phyloP scores from a whole-genome alignment of 2,329 filamentous ascomycete species.

The Xylariaceae sp. region DNA sequence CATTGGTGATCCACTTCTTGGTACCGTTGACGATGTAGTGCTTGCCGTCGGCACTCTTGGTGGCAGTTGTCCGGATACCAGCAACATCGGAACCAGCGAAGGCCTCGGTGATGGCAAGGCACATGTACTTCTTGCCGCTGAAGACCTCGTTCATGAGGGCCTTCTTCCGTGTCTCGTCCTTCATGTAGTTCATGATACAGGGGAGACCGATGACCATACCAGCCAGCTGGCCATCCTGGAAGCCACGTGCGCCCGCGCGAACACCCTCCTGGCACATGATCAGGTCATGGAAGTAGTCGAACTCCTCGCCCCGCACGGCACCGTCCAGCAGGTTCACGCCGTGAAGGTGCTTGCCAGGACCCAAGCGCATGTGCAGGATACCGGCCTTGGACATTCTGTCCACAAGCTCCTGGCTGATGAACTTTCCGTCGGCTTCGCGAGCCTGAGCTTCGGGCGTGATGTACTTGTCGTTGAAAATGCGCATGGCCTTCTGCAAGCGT shows the following conservation, averaged over 20 bases:
- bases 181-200: slow-evolving; percentile 73
- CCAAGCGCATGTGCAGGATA: slow-evolving; percentile 75
- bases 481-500: slow-evolving; percentile 61
- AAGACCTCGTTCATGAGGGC: slow-evolving; percentile 67
- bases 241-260: slow-evolving; percentile 68
- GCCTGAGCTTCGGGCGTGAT: slow-evolving; percentile 69
- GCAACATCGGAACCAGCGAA: slow-evolving; percentile 83
- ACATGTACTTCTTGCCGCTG: slow-evolving; percentile 80
- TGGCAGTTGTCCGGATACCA: slow-evolving; percentile 70
- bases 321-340: slow-evolving; percentile 64
- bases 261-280: slow-evolving; percentile 69
- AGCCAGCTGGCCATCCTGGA: slow-evolving; percentile 81
- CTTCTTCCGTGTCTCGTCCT: slow-evolving; percentile 60
- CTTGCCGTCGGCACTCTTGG: slow-evolving; percentile 69
- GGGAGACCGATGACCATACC: slow-evolving; percentile 81
- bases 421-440: slow-evolving; percentile 67
- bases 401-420: slow-evolving; percentile 67
- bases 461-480: slow-evolving; percentile 67
- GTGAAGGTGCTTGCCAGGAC: slow-evolving; percentile 76
- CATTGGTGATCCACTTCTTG: slow-evolving; percentile 87
- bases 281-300: slow-evolving; percentile 83
- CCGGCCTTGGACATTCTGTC: slow-evolving; percentile 71
- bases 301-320: slow-evolving; percentile 69
- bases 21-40: slow-evolving; percentile 66
- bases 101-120: slow-evolving; percentile 80